Percentiles rank a stretch among this genome's conserved stretches.
Conservation (phyloP, 805 yeast genomes). For the Wilhelminamyces savonicus region DNA sequence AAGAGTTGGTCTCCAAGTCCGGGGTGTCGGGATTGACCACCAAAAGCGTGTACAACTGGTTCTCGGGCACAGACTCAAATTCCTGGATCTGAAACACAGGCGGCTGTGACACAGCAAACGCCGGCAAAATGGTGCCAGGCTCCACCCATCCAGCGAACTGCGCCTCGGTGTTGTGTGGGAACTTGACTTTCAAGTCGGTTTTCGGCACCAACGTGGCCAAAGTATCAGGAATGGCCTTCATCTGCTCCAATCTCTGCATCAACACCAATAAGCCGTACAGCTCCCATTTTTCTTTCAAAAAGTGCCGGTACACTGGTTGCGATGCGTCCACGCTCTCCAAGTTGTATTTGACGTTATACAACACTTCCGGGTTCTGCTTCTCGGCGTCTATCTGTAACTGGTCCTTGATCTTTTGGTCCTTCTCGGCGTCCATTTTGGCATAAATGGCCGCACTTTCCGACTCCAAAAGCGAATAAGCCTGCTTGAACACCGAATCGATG, state of each 20-base stretch:
- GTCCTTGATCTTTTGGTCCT: conserved; percentile 13
- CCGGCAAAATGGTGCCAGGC: conserved; percentile 73
- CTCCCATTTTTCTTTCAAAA: conserved; percentile 69
- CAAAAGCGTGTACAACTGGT: conserved; percentile 65
- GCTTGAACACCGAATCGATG: conserved; percentile 65
- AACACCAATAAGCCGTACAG: conserved; percentile 61
- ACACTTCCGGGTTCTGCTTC: conserved; percentile 75
- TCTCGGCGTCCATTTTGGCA: conserved; percentile 4
- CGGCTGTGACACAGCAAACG: conserved; percentile 64
- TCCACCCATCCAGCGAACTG: conserved; percentile 62
- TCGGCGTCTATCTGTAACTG: conserved; percentile 58
- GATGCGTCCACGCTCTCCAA: conserved; percentile 52
- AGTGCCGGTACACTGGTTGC: conserved; percentile 74
- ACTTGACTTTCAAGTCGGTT: conserved; percentile 68
- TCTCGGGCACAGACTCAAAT: conserved; percentile 43
- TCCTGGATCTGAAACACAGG: conserved; percentile 78
- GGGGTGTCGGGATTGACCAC: conserved; percentile 92
- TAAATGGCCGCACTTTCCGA: conserved; percentile 40
- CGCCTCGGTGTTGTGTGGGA: conserved; percentile 55
- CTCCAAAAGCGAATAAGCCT: conserved; percentile 56
- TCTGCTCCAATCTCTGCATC: conserved; percentile 88
- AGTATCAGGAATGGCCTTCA: conserved; percentile 88
- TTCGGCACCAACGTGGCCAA: conserved; percentile 81
- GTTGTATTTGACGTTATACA: conserved; percentile 52
- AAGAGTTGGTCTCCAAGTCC: conserved; percentile 62